These are phyloP conservation scores for Kingdonia uniflora DNA, from an alignment of 164 flowering plant genomes.

Conservation along the genomic window DNA sequence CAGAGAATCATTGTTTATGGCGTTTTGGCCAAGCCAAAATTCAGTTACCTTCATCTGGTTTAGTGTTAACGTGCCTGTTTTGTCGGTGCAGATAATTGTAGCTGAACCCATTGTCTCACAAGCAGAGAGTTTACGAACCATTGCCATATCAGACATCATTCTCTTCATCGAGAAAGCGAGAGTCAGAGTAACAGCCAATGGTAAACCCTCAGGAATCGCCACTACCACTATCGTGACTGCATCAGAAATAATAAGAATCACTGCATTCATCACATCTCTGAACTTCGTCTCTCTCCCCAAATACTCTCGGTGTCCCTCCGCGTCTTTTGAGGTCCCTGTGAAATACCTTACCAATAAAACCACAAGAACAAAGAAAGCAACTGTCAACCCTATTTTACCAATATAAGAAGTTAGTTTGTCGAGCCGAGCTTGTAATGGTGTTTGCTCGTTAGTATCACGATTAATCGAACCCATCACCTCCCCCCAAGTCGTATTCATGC, in stretches of 20 bases:
- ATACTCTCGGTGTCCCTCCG: constrained; percentile 31
- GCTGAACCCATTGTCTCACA: constrained; percentile 88
- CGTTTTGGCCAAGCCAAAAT: constrained; percentile 47
- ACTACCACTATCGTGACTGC: constrained; percentile 74
- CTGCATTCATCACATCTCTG: constrained; percentile 31
- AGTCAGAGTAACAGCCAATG: constrained; percentile 64
- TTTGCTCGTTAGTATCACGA: constrained; percentile 28
- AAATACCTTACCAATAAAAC: constrained; percentile 55
- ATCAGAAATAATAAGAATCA: constrained; percentile 38
- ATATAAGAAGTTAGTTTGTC: constrained; percentile 47
- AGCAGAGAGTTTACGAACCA: constrained; percentile 68
- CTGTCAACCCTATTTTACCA: constrained; percentile 60
- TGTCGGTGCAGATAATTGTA: constrained; percentile 61
- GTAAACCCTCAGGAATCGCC: constrained; percentile 80
- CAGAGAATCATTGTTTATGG: constrained; percentile 8
- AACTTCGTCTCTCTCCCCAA: constrained; percentile 21
- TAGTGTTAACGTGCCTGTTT: constrained; percentile 63
- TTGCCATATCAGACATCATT: constrained; percentile 74
- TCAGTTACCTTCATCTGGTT: constrained; percentile 67
- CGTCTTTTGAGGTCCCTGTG: constrained; percentile 46
- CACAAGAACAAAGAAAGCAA: constrained; percentile 54
- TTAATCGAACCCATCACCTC: constrained; percentile 53
- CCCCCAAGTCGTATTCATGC: constrained; percentile 32
- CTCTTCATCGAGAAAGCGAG: constrained; percentile 77
- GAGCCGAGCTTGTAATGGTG: constrained; percentile 53